Evolutionary conservation across 1,139 yeast genomes (phyloP).

Genomic region (Scheffersomyces lignicola): DNA sequence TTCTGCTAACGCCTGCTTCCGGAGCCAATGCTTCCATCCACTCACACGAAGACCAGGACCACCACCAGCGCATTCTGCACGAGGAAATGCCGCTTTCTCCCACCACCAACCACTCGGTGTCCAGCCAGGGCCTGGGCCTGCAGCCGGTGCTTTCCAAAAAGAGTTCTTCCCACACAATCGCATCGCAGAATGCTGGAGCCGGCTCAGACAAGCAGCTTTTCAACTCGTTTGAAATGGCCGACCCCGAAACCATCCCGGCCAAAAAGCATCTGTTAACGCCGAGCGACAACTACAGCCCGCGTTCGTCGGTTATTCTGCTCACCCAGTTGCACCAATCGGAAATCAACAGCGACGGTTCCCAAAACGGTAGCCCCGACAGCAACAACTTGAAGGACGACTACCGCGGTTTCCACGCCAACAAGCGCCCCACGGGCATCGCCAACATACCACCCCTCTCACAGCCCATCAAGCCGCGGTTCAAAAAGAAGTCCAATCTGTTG

Average conservation of each 20-base stretch:
- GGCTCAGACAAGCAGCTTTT: too few relatives aligned
- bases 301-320: slow-evolving; percentile 22
- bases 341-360: not conserved
- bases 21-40: slow-evolving; percentile 5
- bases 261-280: not conserved
- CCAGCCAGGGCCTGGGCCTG: slow-evolving; percentile 1
- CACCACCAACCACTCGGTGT: slow-evolving; percentile 8
- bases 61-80: slow-evolving; percentile 12
- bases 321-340: slow-evolving; percentile 11
- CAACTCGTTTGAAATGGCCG: too few relatives aligned
- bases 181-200: too few relatives aligned
- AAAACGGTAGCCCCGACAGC: not conserved
- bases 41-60: too few relatives aligned
- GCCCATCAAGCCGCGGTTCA: slow-evolving; percentile 52
- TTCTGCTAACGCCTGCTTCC: slow-evolving; percentile 14
- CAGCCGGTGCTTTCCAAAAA: too few relatives aligned
- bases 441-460: slow-evolving; percentile 51
- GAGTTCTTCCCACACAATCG: too few relatives aligned
- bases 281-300: slow-evolving; percentile 12
- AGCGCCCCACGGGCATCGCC: slow-evolving; percentile 24
- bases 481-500: slow-evolving; percentile 42
- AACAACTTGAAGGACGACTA: slow-evolving; percentile 30
- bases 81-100: slow-evolving; percentile 15
- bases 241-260: too few relatives aligned
- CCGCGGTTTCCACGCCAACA: slow-evolving; percentile 50